These are phyloP conservation scores for Termitomyces sp. DNA, from an alignment of 768 basidiomycete genomes.

Conservation along the genomic window DNA sequence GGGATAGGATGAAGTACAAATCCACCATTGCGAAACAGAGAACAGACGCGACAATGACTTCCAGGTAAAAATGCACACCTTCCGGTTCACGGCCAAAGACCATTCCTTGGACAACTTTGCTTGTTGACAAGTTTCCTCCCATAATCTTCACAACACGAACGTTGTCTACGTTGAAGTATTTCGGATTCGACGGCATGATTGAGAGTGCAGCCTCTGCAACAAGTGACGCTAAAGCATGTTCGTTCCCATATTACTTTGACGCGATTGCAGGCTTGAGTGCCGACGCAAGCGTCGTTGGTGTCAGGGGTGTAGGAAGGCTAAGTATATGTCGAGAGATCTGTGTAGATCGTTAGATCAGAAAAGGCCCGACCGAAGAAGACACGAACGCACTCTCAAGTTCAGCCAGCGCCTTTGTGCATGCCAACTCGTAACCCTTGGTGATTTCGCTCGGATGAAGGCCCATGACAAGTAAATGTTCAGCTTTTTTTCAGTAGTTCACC, in stretches of 20 bases:
- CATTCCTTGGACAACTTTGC: slow-evolving; percentile 94
- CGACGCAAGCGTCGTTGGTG: slow-evolving; percentile 61
- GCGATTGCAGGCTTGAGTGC: slow-evolving; percentile 92
- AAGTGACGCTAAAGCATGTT: slow-evolving; percentile 75
- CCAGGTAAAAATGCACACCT: slow-evolving; percentile 42
- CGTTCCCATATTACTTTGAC: slow-evolving; percentile 95
- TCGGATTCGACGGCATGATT: slow-evolving; percentile 86
- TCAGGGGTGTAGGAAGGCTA: slow-evolving; percentile 71
- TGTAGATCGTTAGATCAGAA: slow-evolving; percentile 16
- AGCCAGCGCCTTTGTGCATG: slow-evolving; percentile 74
- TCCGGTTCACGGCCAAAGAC: slow-evolving; percentile 97
- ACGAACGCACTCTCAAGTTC: slow-evolving; percentile 83
- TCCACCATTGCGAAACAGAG: not conserved
- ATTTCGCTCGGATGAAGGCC: slow-evolving; percentile 97
- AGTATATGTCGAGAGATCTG: slow-evolving; percentile 71
- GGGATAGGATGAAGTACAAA: not conserved
- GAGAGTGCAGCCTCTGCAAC: slow-evolving; percentile 92
- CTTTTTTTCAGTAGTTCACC: slow-evolving; percentile 88
- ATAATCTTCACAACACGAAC: slow-evolving; percentile 98
- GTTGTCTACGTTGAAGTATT: slow-evolving; percentile 97
- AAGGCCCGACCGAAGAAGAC: slow-evolving; percentile 2
- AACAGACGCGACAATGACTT: not conserved
- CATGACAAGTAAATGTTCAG: slow-evolving; percentile 91
- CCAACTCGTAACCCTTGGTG: too few relatives aligned
- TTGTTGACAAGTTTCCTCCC: slow-evolving; percentile 84